Conservation (phyloP, 2,329 filamentous ascomycete genomes). For the Eutypa lata region DNA sequence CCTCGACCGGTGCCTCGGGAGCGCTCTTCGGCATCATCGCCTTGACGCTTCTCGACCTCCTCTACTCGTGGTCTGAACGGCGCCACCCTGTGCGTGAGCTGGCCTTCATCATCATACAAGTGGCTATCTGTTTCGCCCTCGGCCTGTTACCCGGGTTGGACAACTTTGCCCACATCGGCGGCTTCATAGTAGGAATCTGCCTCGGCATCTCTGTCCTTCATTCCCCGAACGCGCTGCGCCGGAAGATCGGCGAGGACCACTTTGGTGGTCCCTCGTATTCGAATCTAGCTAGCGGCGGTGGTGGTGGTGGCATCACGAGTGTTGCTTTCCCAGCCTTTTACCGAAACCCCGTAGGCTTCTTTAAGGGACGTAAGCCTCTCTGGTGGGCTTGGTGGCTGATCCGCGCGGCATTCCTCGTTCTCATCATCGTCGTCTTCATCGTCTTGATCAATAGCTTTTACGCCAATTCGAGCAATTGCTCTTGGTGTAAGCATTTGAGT, state of each 20-base stretch:
- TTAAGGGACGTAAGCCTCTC: constrained; percentile 84
- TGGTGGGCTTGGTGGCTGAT: constrained; percentile 99
- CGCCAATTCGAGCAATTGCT: constrained; percentile 68
- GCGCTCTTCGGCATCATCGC: constrained; percentile 89
- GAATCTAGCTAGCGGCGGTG: constrained; percentile 52
- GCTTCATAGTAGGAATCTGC: constrained; percentile 86
- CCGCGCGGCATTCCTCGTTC: constrained; percentile 71
- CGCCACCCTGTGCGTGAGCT: constrained; percentile 75
- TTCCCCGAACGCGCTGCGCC: constrained; percentile 76
- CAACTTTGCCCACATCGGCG: constrained; percentile 97
- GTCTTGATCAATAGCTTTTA: constrained; percentile 91
- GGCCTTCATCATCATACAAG: constrained; percentile 80
- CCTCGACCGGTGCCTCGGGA: constrained; percentile 87
- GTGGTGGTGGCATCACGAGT: constrained; percentile 35
- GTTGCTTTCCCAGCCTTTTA: constrained; percentile 52
- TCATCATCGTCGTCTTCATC: constrained; percentile 82
- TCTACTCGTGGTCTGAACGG: constrained; percentile 89
- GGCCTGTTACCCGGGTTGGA: constrained; percentile 89
- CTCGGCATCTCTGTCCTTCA: constrained; percentile 85
- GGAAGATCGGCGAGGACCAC: constrained; percentile 65
- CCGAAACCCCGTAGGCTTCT: constrained; percentile 71
- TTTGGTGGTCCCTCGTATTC: constrained; percentile 59
- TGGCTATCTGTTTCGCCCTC: constrained; percentile 86
- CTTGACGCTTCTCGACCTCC: constrained; percentile 79
- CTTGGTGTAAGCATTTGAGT: constrained; percentile 93